Base-by-base conservation (phyloP, 257 asterid genomes). In the Lycium ferocissimum region DNA sequence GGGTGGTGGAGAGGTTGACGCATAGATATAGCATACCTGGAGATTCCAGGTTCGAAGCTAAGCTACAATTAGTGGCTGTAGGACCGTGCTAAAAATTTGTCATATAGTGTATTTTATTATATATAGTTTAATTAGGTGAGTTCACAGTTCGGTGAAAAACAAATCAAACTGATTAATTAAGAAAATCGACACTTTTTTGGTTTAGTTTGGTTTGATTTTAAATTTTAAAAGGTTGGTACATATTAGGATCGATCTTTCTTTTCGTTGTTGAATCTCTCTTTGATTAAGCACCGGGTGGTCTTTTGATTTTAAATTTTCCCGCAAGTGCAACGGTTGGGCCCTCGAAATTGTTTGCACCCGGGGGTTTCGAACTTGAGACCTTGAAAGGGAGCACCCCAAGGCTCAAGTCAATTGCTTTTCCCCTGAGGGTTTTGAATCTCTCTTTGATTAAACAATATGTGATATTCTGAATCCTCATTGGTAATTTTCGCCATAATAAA, bases 31-130 rank as follows among this genome's bases (percentile, higher is more conserved):
- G 15, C 63, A 54, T 51, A 14, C 82, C 33, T 33, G 15, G 62
- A 22, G n/a, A 75, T 47, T 49, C 81, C 81, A 12, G 81, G 45
- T 49, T 51, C 12, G 18, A 76, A 76, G 61, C 22, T 49, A 6
- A 51, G 62, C 37, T 51, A 49, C 22, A 76, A 76, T 49, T 47
- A 73, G 51, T 69, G 26, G 76, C 13, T 69, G 75, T 35, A 67
- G 13, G 51, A 22, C 45, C 4, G 26, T 69, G 26, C 10, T 69
- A 37, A 69, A 37, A 69, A 3, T 69, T 15, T 69, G 76, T 69
- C 38, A 51, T 37, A 58, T 17, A 37, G 76, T 69, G 26, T 37
- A 67, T 35, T 67, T 67, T 67, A 67, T 6, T 35, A 13, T 12
- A 35, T 67, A 35, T 47, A 67, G 12, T 67, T 67, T 67, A 67